Conservation (phyloP, 2,329 filamentous ascomycete genomes). For the Neofusicoccum ribis region DNA sequence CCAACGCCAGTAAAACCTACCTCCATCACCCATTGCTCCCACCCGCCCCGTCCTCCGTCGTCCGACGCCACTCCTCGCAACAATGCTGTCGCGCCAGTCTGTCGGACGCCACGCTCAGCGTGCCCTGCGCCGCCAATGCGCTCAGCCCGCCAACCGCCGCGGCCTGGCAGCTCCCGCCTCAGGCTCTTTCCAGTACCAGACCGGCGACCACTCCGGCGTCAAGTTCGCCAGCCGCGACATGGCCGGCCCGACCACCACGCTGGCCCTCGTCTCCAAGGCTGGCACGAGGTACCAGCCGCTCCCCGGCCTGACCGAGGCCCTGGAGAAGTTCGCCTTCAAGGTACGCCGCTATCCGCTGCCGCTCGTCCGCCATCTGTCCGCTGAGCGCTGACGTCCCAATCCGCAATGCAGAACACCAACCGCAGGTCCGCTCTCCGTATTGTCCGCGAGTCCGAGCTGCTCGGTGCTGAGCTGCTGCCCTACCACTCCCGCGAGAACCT, state of each 20-base stretch:
- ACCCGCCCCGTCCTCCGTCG: conserved; percentile 50
- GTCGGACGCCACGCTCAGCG: conserved; percentile 65
- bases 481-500: conserved; percentile 93
- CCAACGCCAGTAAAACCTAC: conserved; percentile 39
- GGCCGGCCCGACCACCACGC: conserved; percentile 82
- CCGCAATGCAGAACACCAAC: conserved; percentile 69
- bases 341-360: conserved; percentile 47
- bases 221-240: conserved; percentile 92
- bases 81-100: conserved; percentile 68
- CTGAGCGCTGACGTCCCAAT: conserved; percentile 25
- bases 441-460: conserved; percentile 89
- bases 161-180: conserved; percentile 68
- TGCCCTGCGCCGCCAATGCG: conserved; percentile 61
- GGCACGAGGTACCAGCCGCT: conserved; percentile 89
- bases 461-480: conserved; percentile 84
- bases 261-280: conserved; percentile 90
- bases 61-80: conserved; percentile 37
- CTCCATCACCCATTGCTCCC: conserved; percentile 45
- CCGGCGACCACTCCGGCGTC: conserved; percentile 80
- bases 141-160: conserved; percentile 57
- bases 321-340: conserved; percentile 98
- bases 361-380: conserved; percentile 12
- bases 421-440: conserved; percentile 90
- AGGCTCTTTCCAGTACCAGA: conserved; percentile 83
- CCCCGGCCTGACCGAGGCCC: conserved; percentile 83